Conservation (phyloP, 2,329 filamentous ascomycete genomes). For the Epichloe scottii region DNA sequence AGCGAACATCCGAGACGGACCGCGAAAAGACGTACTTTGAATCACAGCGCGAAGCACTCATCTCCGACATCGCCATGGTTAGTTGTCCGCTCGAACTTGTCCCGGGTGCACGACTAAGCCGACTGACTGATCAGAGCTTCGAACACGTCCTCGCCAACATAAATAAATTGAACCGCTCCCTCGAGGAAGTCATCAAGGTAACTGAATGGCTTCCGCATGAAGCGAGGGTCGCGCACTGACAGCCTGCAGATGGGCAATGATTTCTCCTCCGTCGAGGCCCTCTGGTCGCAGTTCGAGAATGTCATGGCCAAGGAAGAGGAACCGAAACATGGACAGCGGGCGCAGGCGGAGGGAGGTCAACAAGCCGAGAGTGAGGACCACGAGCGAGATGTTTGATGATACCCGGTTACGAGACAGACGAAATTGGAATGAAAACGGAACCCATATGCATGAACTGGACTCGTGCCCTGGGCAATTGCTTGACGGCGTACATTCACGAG, state of each 20-base stretch:
- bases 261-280: slow-evolving; percentile 88
- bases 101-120: background rate
- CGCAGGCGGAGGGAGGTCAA: slow-evolving; percentile 15
- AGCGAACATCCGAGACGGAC: slow-evolving; percentile 10
- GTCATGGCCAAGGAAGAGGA: slow-evolving; percentile 68
- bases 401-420: background rate
- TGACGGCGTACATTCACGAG: background rate
- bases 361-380: slow-evolving; percentile 13
- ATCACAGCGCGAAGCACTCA: slow-evolving; percentile 58
- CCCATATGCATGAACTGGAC: background rate
- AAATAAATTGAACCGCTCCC: slow-evolving; percentile 83
- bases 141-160: slow-evolving; percentile 92
- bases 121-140: slow-evolving; percentile 41
- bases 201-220: slow-evolving; percentile 21
- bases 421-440: background rate
- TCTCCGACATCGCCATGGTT: slow-evolving; percentile 63
- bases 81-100: slow-evolving; percentile 4
- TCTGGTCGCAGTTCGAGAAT: slow-evolving; percentile 95
- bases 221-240: background rate
- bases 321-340: slow-evolving; percentile 14
- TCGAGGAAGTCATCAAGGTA: slow-evolving; percentile 87
- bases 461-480: background rate
- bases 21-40: slow-evolving; percentile 55
- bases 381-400: slow-evolving; percentile 2
- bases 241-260: slow-evolving; percentile 70